A percentile compares a stretch with the other conserved stretches of the same genome.
Evolutionary conservation across 495 filamentous ascomycete genomes (phyloP).

Genomic region (Geopyxis carbonaria): DNA sequence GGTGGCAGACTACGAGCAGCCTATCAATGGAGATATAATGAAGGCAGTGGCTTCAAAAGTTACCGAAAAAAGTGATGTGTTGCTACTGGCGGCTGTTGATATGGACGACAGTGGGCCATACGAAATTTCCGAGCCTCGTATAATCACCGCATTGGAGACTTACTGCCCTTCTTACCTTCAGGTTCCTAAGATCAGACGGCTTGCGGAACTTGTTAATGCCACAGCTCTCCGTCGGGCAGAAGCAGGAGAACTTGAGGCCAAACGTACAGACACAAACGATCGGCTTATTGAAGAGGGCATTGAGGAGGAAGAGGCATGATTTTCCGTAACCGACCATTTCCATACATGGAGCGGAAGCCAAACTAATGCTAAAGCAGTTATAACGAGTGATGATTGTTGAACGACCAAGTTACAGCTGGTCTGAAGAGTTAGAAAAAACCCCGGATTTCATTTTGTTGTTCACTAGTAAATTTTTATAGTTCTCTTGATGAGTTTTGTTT

Average conservation of each 20-base stretch:
- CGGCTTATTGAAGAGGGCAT: slow-evolving; percentile 4
- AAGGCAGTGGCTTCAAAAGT: slow-evolving; percentile 95
- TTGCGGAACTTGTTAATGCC: slow-evolving; percentile 92
- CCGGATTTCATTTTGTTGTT: background rate
- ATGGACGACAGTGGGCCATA: slow-evolving; percentile 99
- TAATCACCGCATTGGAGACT: slow-evolving; percentile 91
- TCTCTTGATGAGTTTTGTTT: too few relatives aligned
- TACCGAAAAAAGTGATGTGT: slow-evolving; percentile 94
- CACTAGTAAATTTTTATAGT: too few relatives aligned
- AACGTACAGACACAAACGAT: background rate
- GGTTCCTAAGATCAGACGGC: slow-evolving; percentile 79
- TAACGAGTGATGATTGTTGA: background rate
- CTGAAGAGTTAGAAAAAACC: background rate
- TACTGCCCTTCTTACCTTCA: slow-evolving; percentile 97
- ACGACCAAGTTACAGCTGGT: background rate
- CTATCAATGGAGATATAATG: slow-evolving; percentile 99
- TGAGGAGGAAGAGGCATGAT: slow-evolving; percentile 3
- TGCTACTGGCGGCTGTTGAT: slow-evolving; percentile 82
- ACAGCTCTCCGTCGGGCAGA: slow-evolving; percentile 40
- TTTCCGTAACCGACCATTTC: background rate
- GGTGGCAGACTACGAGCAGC: slow-evolving; percentile 97
- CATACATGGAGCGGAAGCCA: background rate
- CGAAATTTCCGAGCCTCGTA: slow-evolving; percentile 90
- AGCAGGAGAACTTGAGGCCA: background rate
- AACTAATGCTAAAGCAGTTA: background rate